Conservation (phyloP, 2,329 filamentous ascomycete genomes). For the Mycosphaerelloides madeirae region DNA sequence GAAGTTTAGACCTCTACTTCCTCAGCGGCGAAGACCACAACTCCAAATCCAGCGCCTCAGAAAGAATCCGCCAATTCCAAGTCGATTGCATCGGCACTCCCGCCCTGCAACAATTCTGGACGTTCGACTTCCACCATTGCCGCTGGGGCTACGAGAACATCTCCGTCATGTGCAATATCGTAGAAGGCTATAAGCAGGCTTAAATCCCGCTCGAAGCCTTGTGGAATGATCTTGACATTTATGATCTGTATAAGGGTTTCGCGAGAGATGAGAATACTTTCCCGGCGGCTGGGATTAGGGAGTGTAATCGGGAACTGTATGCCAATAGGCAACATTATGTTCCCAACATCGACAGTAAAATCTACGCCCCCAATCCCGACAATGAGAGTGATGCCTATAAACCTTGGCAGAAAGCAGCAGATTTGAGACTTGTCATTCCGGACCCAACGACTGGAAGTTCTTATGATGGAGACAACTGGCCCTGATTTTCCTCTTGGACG, state of each 20-base stretch:
- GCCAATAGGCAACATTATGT: slow-evolving; percentile 50
- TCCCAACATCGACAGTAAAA: slow-evolving; percentile 54
- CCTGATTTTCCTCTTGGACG: slow-evolving; percentile 19
- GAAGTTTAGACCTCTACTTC: slow-evolving; percentile 67
- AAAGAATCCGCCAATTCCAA: slow-evolving; percentile 14
- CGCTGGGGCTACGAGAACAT: slow-evolving; percentile 61
- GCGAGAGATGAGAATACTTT: slow-evolving; percentile 48
- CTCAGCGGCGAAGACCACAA: slow-evolving; percentile 53
- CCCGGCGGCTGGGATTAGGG: slow-evolving; percentile 41
- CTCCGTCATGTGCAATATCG: slow-evolving; percentile 56
- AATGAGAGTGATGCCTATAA: slow-evolving; percentile 54
- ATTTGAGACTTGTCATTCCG: slow-evolving; percentile 17
- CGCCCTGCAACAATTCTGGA: slow-evolving; percentile 75
- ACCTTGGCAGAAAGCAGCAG: too few species aligned
- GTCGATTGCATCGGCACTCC: slow-evolving; percentile 62
- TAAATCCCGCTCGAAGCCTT: slow-evolving; percentile 41
- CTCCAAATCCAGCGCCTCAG: slow-evolving; percentile 31
- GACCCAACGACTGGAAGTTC: slow-evolving; percentile 51
- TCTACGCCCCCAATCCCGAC: slow-evolving; percentile 64
- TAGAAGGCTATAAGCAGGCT: slow-evolving; percentile 48
- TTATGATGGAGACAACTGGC: slow-evolving; percentile 23
- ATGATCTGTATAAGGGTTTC: slow-evolving; percentile 51
- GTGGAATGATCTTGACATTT: slow-evolving; percentile 35
- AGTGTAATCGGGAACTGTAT: slow-evolving; percentile 49
- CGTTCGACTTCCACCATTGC: slow-evolving; percentile 77